A percentile compares a stretch with the other conserved stretches of the same genome.
phyloP scores from a whole-genome alignment of 495 filamentous ascomycete species.

The Bathelium albidoporum region DNA sequence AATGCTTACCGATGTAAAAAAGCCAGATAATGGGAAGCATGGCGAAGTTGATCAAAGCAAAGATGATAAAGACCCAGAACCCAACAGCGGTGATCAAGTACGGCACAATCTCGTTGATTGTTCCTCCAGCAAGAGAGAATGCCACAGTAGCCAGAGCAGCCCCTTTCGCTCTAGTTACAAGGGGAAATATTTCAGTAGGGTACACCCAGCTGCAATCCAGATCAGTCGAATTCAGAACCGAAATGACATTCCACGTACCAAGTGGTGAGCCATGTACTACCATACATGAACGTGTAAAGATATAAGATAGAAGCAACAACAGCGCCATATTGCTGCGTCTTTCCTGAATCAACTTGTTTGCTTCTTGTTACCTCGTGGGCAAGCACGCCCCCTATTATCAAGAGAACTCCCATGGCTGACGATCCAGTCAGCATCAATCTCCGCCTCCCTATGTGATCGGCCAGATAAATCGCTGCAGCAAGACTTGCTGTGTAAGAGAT shows the following conservation, averaged over 20 bases:
- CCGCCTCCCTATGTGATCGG: constrained; percentile 5
- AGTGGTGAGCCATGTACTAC: constrained; percentile 51
- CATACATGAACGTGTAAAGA: constrained; percentile 55
- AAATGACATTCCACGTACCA: not conserved
- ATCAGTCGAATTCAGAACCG: not conserved
- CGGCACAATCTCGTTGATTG: constrained; percentile 10
- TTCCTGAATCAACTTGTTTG: not conserved
- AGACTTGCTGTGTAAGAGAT: not conserved
- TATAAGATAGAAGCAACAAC: constrained; percentile 4
- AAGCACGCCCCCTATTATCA: constrained; percentile 5
- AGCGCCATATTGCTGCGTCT: constrained; percentile 10
- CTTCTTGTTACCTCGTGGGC: constrained; percentile 3
- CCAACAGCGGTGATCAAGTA: constrained; percentile 9
- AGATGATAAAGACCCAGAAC: constrained; percentile 9
- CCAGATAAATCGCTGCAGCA: constrained; percentile 5
- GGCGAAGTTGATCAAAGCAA: constrained; percentile 12
- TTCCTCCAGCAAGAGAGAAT: constrained; percentile 34
- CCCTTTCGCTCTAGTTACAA: constrained; percentile 54
- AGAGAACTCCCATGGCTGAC: constrained; percentile 8
- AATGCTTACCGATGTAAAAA: constrained; percentile 15
- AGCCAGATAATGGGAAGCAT: constrained; percentile 7
- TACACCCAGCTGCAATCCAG: constrained; percentile 42
- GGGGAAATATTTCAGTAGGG: constrained; percentile 58
- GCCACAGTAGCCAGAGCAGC: constrained; percentile 61
- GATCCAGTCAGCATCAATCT: constrained; percentile 9